A percentile compares a stretch with the other conserved stretches of the same genome.
Conservation (phyloP, 495 filamentous ascomycete genomes). For the Parathielavia hyrcaniae region DNA sequence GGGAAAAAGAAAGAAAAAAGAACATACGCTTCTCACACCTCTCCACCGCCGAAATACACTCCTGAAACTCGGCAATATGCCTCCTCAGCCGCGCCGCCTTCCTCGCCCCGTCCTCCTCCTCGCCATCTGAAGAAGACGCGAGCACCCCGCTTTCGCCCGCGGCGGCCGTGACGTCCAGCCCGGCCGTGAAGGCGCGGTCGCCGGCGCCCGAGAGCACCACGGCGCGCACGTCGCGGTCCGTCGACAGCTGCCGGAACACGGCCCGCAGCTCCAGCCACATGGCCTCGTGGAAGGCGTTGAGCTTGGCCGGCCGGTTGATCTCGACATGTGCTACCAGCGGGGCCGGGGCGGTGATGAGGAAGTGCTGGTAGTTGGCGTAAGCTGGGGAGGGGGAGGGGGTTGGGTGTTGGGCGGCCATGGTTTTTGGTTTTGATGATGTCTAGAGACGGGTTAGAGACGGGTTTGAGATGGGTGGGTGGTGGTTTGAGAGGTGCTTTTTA, state of each 20-base stretch:
- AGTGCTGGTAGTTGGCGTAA: slow-evolving; percentile 59
- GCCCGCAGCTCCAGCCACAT: slow-evolving; percentile 82
- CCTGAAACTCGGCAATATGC: slow-evolving; percentile 70
- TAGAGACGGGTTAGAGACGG: too few species aligned
- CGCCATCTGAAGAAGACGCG: slow-evolving; percentile 29
- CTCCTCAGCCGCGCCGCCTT: slow-evolving; percentile 58
- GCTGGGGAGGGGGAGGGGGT: too few species aligned
- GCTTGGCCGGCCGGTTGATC: slow-evolving; percentile 82
- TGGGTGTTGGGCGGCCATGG: neutral
- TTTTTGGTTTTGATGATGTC: too few species aligned
- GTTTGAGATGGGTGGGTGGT: too few species aligned
- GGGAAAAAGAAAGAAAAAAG: neutral
- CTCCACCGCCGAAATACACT: slow-evolving; percentile 68
- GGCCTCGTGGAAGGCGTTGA: slow-evolving; percentile 83
- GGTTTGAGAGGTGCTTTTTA: too few species aligned
- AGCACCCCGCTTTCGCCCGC: slow-evolving; percentile 37
- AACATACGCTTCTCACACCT: slow-evolving; percentile 76
- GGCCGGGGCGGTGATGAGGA: slow-evolving; percentile 64
- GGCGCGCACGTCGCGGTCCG: slow-evolving; percentile 63
- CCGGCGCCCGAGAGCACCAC: slow-evolving; percentile 81
- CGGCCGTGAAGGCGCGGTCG: slow-evolving; percentile 76
- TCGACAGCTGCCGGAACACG: slow-evolving; percentile 69
- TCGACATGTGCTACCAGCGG: slow-evolving; percentile 83
- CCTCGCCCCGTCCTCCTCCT: slow-evolving; percentile 54
- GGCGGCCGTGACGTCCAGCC: slow-evolving; percentile 70